Evolutionary conservation across 768 basidiomycete species (phyloP).

Genomic region (Leccinum arenicola): DNA sequence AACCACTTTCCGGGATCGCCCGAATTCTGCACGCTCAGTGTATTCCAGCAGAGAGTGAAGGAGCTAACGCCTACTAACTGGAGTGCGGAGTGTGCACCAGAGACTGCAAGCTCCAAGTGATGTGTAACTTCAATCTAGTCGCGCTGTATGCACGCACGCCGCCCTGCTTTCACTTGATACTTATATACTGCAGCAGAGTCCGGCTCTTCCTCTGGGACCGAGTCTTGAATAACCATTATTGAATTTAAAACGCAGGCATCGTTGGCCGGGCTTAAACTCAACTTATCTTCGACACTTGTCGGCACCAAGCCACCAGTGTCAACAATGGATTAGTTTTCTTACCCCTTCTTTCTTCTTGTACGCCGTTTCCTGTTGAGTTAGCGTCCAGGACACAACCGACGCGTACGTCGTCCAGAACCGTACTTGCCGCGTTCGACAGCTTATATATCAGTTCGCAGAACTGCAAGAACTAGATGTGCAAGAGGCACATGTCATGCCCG

Average conservation of each 20-base stretch:
- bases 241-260: not conserved
- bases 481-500: slow-evolving; percentile 83
- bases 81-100: slow-evolving; percentile 57
- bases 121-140: not conserved
- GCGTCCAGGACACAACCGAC: slow-evolving; percentile 83
- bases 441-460: slow-evolving; percentile 38
- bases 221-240: not conserved
- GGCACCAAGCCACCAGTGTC: not conserved
- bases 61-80: slow-evolving; percentile 68
- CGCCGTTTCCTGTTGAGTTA: slow-evolving; percentile 12
- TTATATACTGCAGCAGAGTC: not conserved
- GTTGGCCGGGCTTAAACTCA: not conserved
- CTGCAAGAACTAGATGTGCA: slow-evolving; percentile 97
- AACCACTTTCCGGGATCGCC: slow-evolving; percentile 68
- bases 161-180: not conserved
- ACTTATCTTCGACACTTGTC: not conserved
- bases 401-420: slow-evolving; percentile 53
- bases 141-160: not conserved
- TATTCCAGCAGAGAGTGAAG: slow-evolving; percentile 58
- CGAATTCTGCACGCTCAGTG: slow-evolving; percentile 68
- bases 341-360: not conserved
- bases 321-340: not conserved
- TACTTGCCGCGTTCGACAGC: not conserved
- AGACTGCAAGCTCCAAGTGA: slow-evolving; percentile 5
- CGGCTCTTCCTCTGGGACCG: slow-evolving; percentile 10